Percentiles rank a stretch among this genome's conserved stretches.
Evolutionary conservation across 352 stramenopile species (phyloP).

Genomic region (Globisporangium radiosum): DNA sequence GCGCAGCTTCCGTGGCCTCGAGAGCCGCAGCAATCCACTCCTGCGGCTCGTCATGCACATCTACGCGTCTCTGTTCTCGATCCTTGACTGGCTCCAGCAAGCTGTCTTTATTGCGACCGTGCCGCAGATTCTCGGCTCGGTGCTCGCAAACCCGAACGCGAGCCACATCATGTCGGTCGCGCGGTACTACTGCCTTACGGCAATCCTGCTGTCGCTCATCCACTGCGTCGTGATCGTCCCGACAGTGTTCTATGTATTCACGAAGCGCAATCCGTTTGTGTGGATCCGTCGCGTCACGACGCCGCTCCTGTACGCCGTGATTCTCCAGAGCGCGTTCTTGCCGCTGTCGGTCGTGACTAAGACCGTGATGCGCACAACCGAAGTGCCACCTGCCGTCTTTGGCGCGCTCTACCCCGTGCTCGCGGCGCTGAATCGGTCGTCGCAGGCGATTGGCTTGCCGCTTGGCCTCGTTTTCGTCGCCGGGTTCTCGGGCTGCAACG

Average conservation of each 20-base stretch:
- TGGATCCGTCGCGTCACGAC: constrained; percentile 39
- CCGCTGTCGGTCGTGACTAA: constrained; percentile 50
- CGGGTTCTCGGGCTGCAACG: constrained; percentile 39
- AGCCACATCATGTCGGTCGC: constrained; percentile 27
- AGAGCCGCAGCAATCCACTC: constrained; percentile 45
- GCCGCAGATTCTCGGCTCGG: constrained; percentile 36
- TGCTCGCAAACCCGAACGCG: constrained; percentile 30
- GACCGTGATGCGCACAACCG: constrained; percentile 37
- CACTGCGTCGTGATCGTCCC: constrained; percentile 43
- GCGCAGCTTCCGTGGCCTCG: constrained; percentile 12
- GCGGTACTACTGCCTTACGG: constrained; percentile 34
- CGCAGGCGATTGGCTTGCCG: constrained; percentile 36
- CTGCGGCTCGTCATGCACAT: constrained; percentile 53
- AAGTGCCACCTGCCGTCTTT: constrained; percentile 46
- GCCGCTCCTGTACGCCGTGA: constrained; percentile 38
- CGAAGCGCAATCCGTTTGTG: constrained; percentile 46
- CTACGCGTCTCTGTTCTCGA: constrained; percentile 48
- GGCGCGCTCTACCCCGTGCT: constrained; percentile 55
- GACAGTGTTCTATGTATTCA: constrained; percentile 38
- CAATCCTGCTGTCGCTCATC: constrained; percentile 17
- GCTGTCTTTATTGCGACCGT: constrained; percentile 38
- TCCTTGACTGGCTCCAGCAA: constrained; percentile 54
- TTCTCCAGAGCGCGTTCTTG: constrained; percentile 40
- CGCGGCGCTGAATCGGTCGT: constrained; percentile 40
- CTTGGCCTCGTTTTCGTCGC: constrained; percentile 43